Percentiles rank a stretch among this genome's conserved stretches.
phyloP scores from a whole-genome alignment of 208 protist genomes.

The Porcisia deanei region DNA sequence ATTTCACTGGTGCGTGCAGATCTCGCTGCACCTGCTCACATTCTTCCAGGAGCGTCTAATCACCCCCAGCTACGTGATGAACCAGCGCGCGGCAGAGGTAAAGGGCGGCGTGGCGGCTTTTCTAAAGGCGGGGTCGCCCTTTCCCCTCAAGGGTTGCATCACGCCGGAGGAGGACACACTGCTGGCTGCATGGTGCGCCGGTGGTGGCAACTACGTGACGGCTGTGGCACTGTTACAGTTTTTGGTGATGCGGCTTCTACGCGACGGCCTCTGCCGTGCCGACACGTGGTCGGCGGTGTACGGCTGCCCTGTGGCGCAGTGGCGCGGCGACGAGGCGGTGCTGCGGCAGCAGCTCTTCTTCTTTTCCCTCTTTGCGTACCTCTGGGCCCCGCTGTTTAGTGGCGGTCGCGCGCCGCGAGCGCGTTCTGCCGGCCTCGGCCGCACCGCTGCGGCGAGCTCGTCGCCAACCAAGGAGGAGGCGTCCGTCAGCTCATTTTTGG shows the following conservation, averaged over 20 bases:
- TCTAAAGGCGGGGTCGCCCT: conserved; percentile 15
- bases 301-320: conserved; percentile 36
- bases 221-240: conserved; percentile 78
- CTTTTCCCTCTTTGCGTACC: conserved; percentile 66
- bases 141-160: conserved; percentile 51
- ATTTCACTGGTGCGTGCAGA: conserved; percentile 82
- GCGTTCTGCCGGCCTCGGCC: not conserved
- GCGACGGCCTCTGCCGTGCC: conserved; percentile 63
- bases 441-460: not conserved
- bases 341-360: conserved; percentile 86
- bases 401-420: conserved; percentile 30
- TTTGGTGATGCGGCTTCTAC: conserved; percentile 69
- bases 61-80: conserved; percentile 64
- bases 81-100: conserved; percentile 46
- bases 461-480: conserved; percentile 8
- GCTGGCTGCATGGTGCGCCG: conserved; percentile 50
- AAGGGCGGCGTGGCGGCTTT: conserved; percentile 11
- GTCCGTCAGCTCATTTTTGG: conserved; percentile 14
- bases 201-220: conserved; percentile 79
- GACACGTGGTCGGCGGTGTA: conserved; percentile 80
- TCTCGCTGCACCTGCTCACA: conserved; percentile 72
- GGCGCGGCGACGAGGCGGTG: conserved; percentile 51
- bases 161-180: conserved; percentile 73
- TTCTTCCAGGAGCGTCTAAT: conserved; percentile 84
- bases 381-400: conserved; percentile 84